A percentile compares a stretch with the other conserved stretches of the same genome.
These are phyloP conservation scores for Exophiala alcalophila DNA, from an alignment of 2,329 filamentous ascomycete species.

Conservation along the genomic window DNA sequence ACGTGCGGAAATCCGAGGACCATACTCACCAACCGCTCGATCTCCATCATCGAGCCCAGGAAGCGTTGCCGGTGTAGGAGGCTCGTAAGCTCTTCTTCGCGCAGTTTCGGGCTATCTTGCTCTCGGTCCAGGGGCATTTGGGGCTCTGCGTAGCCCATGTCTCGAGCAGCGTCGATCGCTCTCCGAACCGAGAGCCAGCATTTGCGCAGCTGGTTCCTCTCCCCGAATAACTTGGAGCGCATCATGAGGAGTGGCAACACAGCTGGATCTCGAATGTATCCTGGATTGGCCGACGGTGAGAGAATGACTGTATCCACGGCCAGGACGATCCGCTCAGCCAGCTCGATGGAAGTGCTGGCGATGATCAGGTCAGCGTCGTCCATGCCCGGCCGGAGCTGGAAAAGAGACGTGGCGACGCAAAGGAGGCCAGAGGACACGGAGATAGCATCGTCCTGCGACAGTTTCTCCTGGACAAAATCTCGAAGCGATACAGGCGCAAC, in stretches of 20 bases:
- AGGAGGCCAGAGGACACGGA: conserved; percentile 25
- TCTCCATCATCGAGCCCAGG: conserved; percentile 26
- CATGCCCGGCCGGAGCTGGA: conserved; percentile 22
- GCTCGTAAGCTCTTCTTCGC: conserved; percentile 6
- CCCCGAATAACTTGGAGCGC: conserved; percentile 27
- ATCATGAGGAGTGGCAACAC: conserved; percentile 25
- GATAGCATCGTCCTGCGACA: conserved; percentile 17
- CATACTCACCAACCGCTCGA: conserved; percentile 28
- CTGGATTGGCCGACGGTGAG: conserved; percentile 14
- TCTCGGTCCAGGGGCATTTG: conserved; percentile 1
- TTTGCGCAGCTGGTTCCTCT: conserved; percentile 28
- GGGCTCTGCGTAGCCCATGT: conserved; percentile 19
- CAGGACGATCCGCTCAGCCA: conserved; percentile 23
- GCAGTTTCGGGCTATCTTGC: conserved; percentile 5
- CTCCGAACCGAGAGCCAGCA: conserved; percentile 24
- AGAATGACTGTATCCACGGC: conserved; percentile 27
- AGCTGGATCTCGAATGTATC: conserved; percentile 15
- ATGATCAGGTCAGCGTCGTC: conserved; percentile 24
- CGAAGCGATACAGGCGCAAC: conserved; percentile 12
- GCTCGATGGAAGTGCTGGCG: conserved; percentile 16
- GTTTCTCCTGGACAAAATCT: conserved; percentile 25
- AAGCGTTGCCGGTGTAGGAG: conserved; percentile 25
- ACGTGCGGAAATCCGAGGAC: conserved; percentile 27
- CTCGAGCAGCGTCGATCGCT: conserved; percentile 19
- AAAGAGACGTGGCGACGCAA: conserved; percentile 26